Conservation (phyloP, 1,284 basidiomycete species). For the Coniferiporia weirii region DNA sequence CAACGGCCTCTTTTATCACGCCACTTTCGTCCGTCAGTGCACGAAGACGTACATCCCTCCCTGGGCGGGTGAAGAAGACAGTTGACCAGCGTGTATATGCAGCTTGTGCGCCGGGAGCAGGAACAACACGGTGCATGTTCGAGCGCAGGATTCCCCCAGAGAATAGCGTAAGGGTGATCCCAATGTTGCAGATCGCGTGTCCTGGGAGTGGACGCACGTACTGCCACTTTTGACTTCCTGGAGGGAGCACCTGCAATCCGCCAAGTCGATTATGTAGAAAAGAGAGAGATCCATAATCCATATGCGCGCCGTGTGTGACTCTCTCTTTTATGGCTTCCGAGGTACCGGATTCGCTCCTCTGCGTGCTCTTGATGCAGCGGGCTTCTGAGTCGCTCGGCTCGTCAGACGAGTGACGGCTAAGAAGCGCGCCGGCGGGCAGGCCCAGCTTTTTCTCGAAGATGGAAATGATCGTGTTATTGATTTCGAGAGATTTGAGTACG, state of each 20-base stretch:
- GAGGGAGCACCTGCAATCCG: constrained; percentile 64
- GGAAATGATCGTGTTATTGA: constrained; percentile 48
- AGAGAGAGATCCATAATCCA: constrained; percentile 42
- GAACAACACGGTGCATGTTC: constrained; percentile 22
- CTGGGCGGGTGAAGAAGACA: constrained; percentile 58
- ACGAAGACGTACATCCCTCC: constrained; percentile 42
- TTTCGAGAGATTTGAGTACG: constrained; percentile 47
- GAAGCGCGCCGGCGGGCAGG: constrained; percentile 45
- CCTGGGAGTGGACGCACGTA: constrained; percentile 52
- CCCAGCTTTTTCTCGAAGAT: constrained; percentile 54
- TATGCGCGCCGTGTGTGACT: constrained; percentile 52
- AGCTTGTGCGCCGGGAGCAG: constrained; percentile 38
- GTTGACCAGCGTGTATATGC: constrained; percentile 49
- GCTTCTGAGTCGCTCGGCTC: constrained; percentile 24
- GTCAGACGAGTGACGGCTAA: constrained; percentile 38
- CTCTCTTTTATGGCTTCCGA: constrained; percentile 43
- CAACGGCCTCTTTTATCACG: neutral
- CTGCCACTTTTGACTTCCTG: constrained; percentile 57
- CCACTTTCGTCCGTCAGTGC: constrained; percentile 45
- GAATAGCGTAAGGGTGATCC: constrained; percentile 52
- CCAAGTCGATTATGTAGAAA: constrained; percentile 67
- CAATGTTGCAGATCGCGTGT: constrained; percentile 56
- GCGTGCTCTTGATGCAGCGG: neutral
- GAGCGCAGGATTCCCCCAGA: constrained; percentile 24
- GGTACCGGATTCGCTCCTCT: too few relatives aligned